These are phyloP conservation scores for Wickerhamomyces subpelliculosus DNA, from an alignment of 805 yeast species.

Conservation along the genomic window DNA sequence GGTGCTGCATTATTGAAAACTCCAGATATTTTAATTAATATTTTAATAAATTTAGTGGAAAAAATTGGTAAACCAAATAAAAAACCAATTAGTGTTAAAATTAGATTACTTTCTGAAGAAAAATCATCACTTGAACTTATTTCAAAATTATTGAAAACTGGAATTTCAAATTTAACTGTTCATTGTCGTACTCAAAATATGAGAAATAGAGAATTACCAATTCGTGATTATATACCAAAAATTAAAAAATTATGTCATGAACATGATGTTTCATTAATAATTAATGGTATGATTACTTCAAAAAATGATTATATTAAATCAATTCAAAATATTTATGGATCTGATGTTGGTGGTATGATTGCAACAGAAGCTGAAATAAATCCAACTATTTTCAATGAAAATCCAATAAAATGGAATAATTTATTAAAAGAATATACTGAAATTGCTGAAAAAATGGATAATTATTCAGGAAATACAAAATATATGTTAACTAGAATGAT, in stretches of 20 bases:
- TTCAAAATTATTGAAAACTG: slow-evolving; percentile 56
- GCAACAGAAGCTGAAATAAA: slow-evolving; percentile 88
- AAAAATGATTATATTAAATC: slow-evolving; percentile 47
- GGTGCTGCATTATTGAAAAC: slow-evolving; percentile 87
- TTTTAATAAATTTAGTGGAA: slow-evolving; percentile 59
- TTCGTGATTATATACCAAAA: slow-evolving; percentile 58
- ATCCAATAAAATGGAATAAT: slow-evolving; percentile 44
- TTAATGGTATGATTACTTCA: slow-evolving; percentile 71
- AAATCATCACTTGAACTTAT: slow-evolving; percentile 59
- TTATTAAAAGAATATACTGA: slow-evolving; percentile 49
- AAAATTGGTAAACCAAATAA: slow-evolving; percentile 72
- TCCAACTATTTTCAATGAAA: slow-evolving; percentile 60
- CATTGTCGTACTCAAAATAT: slow-evolving; percentile 88
- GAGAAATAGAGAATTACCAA: slow-evolving; percentile 82
- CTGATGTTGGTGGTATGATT: slow-evolving; percentile 83
- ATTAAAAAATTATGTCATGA: slow-evolving; percentile 56
- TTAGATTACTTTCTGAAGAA: slow-evolving; percentile 63
- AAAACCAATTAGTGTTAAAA: slow-evolving; percentile 87
- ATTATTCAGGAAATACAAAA: slow-evolving; percentile 68
- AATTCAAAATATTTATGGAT: slow-evolving; percentile 40
- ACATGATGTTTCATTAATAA: slow-evolving; percentile 61
- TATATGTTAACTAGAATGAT: slow-evolving; percentile 71
- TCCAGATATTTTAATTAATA: slow-evolving; percentile 71
- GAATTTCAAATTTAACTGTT: slow-evolving; percentile 77
- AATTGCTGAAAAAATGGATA: slow-evolving; percentile 49